Evolutionary conservation across 768 basidiomycete genomes (phyloP).

Genomic region (Rhodotorula paludigena): DNA sequence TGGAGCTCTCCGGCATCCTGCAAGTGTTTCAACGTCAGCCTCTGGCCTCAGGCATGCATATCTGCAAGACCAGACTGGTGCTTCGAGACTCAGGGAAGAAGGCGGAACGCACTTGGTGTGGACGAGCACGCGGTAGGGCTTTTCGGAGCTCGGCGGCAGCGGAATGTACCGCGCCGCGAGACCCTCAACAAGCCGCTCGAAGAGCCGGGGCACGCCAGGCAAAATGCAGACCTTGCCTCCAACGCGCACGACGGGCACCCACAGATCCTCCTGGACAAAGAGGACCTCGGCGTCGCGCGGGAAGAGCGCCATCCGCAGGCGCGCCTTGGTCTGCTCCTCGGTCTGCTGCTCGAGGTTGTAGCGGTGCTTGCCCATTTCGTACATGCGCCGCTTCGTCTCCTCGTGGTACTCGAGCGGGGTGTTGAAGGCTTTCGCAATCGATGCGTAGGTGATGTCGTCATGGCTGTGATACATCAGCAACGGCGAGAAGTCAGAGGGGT

Average conservation of each 20-base stretch:
- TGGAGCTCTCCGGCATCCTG: slow-evolving; percentile 73
- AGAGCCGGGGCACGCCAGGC: slow-evolving; percentile 71
- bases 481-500: not conserved
- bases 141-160: slow-evolving; percentile 66
- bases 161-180: slow-evolving; percentile 64
- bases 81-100: not conserved
- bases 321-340: slow-evolving; percentile 68
- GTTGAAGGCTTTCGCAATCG: slow-evolving; percentile 76
- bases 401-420: slow-evolving; percentile 65
- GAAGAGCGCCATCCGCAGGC: slow-evolving; percentile 84
- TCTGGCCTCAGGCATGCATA: too few relatives aligned
- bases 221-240: slow-evolving; percentile 82
- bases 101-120: slow-evolving; percentile 63
- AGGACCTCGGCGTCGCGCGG: slow-evolving; percentile 69
- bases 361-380: slow-evolving; percentile 57
- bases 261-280: slow-evolving; percentile 71
- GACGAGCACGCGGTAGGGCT: slow-evolving; percentile 73
- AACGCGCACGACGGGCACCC: slow-evolving; percentile 78
- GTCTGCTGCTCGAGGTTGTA: slow-evolving; percentile 61
- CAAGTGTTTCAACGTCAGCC: slow-evolving; percentile 35
- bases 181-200: slow-evolving; percentile 18
- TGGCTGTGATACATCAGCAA: slow-evolving; percentile 7
- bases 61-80: too few relatives aligned
- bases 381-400: slow-evolving; percentile 68
- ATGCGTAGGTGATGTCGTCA: slow-evolving; percentile 53